These are phyloP conservation scores for Ceratobasidium sp. DNA, from an alignment of 1,284 basidiomycete species.

Conservation along the genomic window DNA sequence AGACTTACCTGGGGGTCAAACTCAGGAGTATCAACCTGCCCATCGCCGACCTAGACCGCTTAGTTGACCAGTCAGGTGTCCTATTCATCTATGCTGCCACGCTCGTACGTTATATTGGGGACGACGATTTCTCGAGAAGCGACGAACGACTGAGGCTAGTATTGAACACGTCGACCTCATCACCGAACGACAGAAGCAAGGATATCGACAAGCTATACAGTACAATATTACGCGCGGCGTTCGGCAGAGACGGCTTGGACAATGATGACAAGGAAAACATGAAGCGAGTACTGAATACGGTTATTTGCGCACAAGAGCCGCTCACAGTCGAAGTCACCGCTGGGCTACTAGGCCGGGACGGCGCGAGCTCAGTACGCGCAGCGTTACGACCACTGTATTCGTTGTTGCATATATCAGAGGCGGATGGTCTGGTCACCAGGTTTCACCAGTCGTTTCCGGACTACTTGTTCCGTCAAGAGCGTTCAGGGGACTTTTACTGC, in stretches of 20 bases:
- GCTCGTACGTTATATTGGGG: too few species aligned
- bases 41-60: too few species aligned
- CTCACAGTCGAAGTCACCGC: background rate
- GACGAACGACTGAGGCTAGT: background rate
- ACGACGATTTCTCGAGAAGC: too few species aligned
- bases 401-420: background rate
- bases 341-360: background rate
- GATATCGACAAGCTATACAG: constrained; percentile 3
- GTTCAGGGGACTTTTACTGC: constrained; percentile 20
- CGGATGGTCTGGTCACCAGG: background rate
- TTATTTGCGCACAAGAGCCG: constrained; percentile 11
- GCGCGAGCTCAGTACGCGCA: background rate
- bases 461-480: background rate
- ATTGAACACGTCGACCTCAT: background rate
- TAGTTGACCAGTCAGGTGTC: too few species aligned
- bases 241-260: background rate
- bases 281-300: background rate
- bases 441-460: constrained; percentile 24
- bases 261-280: background rate
- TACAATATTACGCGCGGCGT: constrained; percentile 10
- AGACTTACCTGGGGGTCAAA: too few species aligned
- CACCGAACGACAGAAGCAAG: background rate
- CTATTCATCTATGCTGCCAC: too few species aligned
- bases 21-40: too few species aligned
- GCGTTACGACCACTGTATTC: background rate